Evolutionary conservation across 257 asterid species (phyloP), one percentile per base, ranked within the genome.

Genomic region (Penstemon barbatus): DNA sequence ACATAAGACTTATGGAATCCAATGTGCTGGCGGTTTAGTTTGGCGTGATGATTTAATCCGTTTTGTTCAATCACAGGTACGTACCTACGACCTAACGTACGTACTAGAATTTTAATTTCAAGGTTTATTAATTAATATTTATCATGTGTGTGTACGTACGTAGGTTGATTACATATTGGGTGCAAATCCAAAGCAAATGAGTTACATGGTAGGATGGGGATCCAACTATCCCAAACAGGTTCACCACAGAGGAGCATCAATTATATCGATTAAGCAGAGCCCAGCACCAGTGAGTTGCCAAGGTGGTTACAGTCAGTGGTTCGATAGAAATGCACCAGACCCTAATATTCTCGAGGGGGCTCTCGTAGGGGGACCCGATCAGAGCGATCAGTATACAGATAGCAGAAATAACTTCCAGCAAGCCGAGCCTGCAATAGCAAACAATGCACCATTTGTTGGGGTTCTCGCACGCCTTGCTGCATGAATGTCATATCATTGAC

Each of bases 151-250:
- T n/a, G n/a, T n/a, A n/a, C n/a, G n/a, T n/a, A n/a, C n/a, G n/a
- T n/a, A n/a, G n/a, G 92, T 85, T 72, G 85, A 89, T 57, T 78
- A 87, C 61, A 80, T 89, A 62, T 53, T 89, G 44, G 96, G 96
- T 3, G 7, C 66, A 6, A 89, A 89, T 73, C 80, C 92, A 18
- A 69, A 54, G 59, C 6, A 19, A 0, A 70, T 85, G 83, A 83
- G 94, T 65, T 89, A 89, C 78, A 79, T 86, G 96, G 90, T 89
- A 0, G 90, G 95, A 55, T 85, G 69, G 71, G 95, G 95, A 12
- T 36, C 72, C 5, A 83, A 80, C 63, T 87, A 77, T 52, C 92
- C 96, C 25, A 48, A 74, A 12, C 49, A 69, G 11, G 75, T 77
- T 8, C 95, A 89, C 57, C 95, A 87, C 4, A 78, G 92, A 69